Conservation (phyloP, 306 rosid genomes). For the Acacia confusa region DNA sequence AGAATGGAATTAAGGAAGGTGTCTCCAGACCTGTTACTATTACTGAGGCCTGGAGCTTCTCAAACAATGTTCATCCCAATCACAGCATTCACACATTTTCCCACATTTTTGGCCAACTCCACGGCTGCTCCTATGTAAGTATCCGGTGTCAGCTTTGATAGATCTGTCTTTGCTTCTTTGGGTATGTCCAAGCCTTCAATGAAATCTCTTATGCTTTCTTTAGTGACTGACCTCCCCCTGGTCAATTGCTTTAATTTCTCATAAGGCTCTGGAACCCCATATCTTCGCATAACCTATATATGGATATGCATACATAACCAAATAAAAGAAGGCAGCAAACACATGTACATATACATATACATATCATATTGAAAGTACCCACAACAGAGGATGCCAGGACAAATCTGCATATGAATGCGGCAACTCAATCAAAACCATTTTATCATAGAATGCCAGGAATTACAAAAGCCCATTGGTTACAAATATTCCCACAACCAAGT, state of each 20-base stretch:
- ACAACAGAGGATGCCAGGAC: slow-evolving; percentile 20
- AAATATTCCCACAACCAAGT: background rate
- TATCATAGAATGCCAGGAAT: background rate
- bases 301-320: slow-evolving; percentile 1
- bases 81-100: slow-evolving; percentile 47
- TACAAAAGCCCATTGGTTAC: background rate
- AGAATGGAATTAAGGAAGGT: background rate
- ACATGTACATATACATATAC: no score
- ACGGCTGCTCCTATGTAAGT: slow-evolving; percentile 83
- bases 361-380: background rate
- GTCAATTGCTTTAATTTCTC: slow-evolving; percentile 88
- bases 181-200: slow-evolving; percentile 77
- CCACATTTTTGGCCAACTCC: slow-evolving; percentile 70
- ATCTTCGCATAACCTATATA: slow-evolving; percentile 85
- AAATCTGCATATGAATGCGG: slow-evolving; percentile 3
- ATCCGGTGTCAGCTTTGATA: slow-evolving; percentile 69
- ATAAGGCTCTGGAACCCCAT: slow-evolving; percentile 91
- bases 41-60: background rate
- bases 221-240: slow-evolving; percentile 77
- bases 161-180: slow-evolving; percentile 59
- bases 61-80: slow-evolving; percentile 8
- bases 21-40: background rate
- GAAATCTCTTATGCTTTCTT: slow-evolving; percentile 75
- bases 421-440: slow-evolving; percentile 1
- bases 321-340: background rate